Evolutionary conservation across 345 rosid genomes (phyloP).

Genomic region (Toxicodendron radicans): DNA sequence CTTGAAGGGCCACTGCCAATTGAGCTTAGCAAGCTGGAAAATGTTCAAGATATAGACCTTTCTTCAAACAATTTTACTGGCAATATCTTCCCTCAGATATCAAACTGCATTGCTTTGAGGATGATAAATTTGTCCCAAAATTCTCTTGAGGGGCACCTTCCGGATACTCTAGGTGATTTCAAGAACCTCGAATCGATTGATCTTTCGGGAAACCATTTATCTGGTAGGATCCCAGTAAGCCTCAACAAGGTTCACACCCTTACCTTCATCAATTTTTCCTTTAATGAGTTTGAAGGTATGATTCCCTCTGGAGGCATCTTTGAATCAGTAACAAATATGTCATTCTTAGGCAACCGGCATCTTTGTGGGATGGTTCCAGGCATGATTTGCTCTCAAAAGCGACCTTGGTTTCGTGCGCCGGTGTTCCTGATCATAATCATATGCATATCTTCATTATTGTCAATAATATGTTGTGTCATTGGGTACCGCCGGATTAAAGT

Average conservation of each 20-base stretch:
- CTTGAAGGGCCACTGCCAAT: conserved; percentile 52
- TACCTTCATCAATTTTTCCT: conserved; percentile 45
- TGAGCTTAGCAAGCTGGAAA: conserved; percentile 52
- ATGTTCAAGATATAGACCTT: conserved; percentile 50
- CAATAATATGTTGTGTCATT: conserved; percentile 31
- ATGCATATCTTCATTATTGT: conserved; percentile 24
- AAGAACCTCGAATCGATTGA: conserved; percentile 45
- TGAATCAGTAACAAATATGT: conserved; percentile 27
- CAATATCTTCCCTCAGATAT: conserved; percentile 41
- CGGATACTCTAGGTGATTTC: conserved; percentile 44
- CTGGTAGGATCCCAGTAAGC: conserved; percentile 48
- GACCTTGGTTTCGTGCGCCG: conserved; percentile 29
- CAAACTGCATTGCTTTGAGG: conserved; percentile 41
- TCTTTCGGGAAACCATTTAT: conserved; percentile 43
- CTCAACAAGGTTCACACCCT: conserved; percentile 40
- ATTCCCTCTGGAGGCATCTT: conserved; percentile 55
- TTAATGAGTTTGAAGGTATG: conserved; percentile 44
- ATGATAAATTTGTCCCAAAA: conserved; percentile 41
- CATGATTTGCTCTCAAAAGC: conserved; percentile 29
- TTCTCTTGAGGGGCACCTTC: conserved; percentile 46
- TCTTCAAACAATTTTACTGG: conserved; percentile 48
- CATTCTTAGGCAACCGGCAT: conserved; percentile 37
- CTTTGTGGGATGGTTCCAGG: conserved; percentile 43
- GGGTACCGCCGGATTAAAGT: conserved; percentile 23
- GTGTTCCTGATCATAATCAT: conserved; percentile 32